Evolutionary conservation across 768 basidiomycete genomes (phyloP), one percentile per base, ranked within the genome.

Genomic region (Lactarius indigo): DNA sequence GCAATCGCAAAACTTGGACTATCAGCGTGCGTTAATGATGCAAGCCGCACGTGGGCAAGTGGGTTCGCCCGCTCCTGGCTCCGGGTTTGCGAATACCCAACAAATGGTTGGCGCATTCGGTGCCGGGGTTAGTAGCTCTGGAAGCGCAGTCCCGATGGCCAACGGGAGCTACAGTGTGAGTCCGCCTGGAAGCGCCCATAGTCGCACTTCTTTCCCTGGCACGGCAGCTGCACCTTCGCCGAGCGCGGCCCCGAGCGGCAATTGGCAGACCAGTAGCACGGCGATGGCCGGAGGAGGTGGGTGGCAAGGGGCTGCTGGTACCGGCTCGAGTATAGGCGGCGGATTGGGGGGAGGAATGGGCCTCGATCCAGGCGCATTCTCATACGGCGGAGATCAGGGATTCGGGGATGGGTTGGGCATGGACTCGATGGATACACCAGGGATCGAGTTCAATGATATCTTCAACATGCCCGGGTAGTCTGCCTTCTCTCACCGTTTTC

Each of bases 401-500:
- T 63, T 63, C 44, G 66, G 65, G 23, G 67, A 69, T 33, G 61
- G 57, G 41, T 56, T 68, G 58, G 52, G 52, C 62, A 64, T 68
- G 63, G 66, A 67, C 26, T 17, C 61, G 68, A 68, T 64, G 62
- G 69, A 68, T 54, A 57, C 66, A 3, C 66, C 61, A 10, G 66
- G 59, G 68, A 69, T 69, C n/a, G 69, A 69, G 69, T 68, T 69
- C 35, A 69, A 61, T 57, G 69, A 69, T 59, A 68, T 69, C 59
- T 69, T 69, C 47, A 69, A 69, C 54, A 68, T 68, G 28, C 66
- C 66, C 41, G 62, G 66, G 41, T 68, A 59, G 52, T 59, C 18
- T 37, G 2, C 35, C n/a, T 35, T 23, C 15, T 18, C 17, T 8
- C 7, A 4, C 35, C 35, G 35, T 17, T 20, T 28, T 33, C 7